Evolutionary conservation across 192 early-diverging fungal genomes (phyloP).

Genomic region (Coemansia sp.): DNA sequence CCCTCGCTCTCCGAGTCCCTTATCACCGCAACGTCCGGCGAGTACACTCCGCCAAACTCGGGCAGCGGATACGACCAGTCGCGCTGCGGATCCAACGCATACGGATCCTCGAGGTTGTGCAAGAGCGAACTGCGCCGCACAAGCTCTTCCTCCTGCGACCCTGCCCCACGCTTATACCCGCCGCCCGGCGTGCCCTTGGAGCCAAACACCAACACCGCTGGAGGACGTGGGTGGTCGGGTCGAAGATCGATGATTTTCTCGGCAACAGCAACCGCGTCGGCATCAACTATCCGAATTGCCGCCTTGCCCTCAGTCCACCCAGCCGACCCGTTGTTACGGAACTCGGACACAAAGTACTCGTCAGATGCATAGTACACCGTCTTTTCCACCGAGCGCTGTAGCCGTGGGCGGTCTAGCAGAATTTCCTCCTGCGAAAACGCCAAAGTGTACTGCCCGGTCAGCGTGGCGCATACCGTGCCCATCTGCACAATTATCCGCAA

Average conservation of each 20-base stretch:
- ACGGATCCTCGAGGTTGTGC: conserved; percentile 53
- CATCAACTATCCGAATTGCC: conserved; percentile 43
- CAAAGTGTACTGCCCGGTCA: conserved; percentile 48
- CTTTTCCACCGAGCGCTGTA: conserved; percentile 39
- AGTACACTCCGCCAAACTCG: conserved; percentile 55
- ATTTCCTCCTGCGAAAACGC: conserved; percentile 47
- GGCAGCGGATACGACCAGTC: conserved; percentile 52
- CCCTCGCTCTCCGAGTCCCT: conserved; percentile 51
- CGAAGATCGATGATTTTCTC: conserved; percentile 42
- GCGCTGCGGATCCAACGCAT: conserved; percentile 43
- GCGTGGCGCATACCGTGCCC: conserved; percentile 47
- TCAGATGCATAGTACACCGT: conserved; percentile 44
- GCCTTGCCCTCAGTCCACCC: conserved; percentile 52
- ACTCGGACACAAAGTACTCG: conserved; percentile 47
- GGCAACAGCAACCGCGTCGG: conserved; percentile 40
- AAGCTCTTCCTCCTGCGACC: conserved; percentile 51
- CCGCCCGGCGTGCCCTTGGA: conserved; percentile 52
- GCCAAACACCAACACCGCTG: conserved; percentile 47
- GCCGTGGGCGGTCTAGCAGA: conserved; percentile 36
- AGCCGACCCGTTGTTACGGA: conserved; percentile 53
- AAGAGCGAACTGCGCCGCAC: conserved; percentile 48
- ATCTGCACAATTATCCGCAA: conserved; percentile 53
- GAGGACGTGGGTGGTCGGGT: conserved; percentile 43
- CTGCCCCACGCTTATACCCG: conserved; percentile 51
- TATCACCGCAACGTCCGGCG: conserved; percentile 48